Evolutionary conservation across 257 asterid species (phyloP), one percentile per base, ranked within the genome.

Genomic region (Salvia rosmarinus): DNA sequence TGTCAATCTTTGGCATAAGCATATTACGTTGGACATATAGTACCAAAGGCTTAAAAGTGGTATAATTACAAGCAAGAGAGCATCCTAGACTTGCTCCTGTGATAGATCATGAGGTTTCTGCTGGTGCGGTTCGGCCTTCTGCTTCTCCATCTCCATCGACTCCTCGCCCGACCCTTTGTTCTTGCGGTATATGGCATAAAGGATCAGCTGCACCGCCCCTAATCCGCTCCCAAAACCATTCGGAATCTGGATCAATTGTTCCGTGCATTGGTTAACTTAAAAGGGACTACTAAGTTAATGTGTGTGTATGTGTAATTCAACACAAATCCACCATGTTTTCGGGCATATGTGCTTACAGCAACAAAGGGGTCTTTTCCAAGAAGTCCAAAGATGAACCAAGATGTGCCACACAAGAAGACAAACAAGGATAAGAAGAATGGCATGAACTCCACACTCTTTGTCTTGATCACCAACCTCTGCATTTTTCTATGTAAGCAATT

Each of bases 401-500:
- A 87, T n/a, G 95, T 84, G 1, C 91, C 96, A 68, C 91, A 83
- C 47, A 92, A 32, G 90, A 92, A 92, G 19, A 83, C 90, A 64
- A 87, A 88, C 72, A 88, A 62, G 0, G 97, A 88, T 74, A 85
- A 50, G 86, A 84, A 83, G 80, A 88, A 92, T 32, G 98, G 97
- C 96, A 90, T 92, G 84, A 84, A 90, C 65, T 90, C 95, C 76
- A 88, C 96, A 58, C 97, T 88, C 72, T 87, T 92, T 25, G 97
- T 88, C 77, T 80, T 87, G 84, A 85, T 85, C 77, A 92, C 96
- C 82, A 88, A 19, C 68, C 90, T 87, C 98, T 90, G 88, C 85
- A 79, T n/a, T 52, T 69, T 67, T 44, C 0, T 9, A 47, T n/a
- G 54, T 47, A 20, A 47, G 8, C 5, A 47, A 8, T n/a, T 47